Conservation (phyloP, 2,329 filamentous ascomycete genomes). For the Periconia macrospinosa region DNA sequence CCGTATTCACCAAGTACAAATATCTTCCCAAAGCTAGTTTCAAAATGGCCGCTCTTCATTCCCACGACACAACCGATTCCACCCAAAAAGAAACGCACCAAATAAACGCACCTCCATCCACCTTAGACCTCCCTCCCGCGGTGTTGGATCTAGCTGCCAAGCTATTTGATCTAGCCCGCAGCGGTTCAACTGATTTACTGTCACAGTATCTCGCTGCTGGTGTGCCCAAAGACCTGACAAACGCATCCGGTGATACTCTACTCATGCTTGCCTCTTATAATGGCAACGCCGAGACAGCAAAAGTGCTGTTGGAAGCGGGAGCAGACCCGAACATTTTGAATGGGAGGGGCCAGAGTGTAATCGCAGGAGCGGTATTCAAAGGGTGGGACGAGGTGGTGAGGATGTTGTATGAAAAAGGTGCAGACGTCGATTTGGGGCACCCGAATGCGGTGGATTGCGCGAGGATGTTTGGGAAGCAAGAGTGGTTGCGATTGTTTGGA, state of each 20-base stretch:
- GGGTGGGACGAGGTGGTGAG: constrained; percentile 66
- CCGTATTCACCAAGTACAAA: too few species aligned
- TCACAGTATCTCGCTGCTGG: constrained; percentile 65
- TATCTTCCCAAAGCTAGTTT: background rate
- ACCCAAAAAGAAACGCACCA: constrained; percentile 1
- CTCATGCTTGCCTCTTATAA: constrained; percentile 75
- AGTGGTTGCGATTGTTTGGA: constrained; percentile 33
- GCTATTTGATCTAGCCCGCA: constrained; percentile 68
- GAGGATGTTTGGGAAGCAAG: constrained; percentile 49
- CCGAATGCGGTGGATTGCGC: constrained; percentile 52
- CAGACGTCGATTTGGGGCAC: constrained; percentile 45
- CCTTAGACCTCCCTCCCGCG: constrained; percentile 58
- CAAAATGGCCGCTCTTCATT: background rate
- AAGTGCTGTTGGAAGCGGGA: constrained; percentile 62
- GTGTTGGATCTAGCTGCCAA: constrained; percentile 66
- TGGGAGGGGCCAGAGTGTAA: constrained; percentile 67
- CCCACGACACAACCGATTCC: constrained; percentile 7
- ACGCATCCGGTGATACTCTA: constrained; percentile 73
- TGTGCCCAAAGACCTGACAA: constrained; percentile 70
- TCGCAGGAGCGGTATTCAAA: constrained; percentile 75
- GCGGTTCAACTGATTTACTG: constrained; percentile 62
- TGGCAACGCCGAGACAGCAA: constrained; percentile 64
- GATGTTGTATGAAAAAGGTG: constrained; percentile 49
- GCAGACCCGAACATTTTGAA: constrained; percentile 71
- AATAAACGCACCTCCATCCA: constrained; percentile 7